Conservation (phyloP, 2,329 filamentous ascomycete species). For the Monilinia polystroma region DNA sequence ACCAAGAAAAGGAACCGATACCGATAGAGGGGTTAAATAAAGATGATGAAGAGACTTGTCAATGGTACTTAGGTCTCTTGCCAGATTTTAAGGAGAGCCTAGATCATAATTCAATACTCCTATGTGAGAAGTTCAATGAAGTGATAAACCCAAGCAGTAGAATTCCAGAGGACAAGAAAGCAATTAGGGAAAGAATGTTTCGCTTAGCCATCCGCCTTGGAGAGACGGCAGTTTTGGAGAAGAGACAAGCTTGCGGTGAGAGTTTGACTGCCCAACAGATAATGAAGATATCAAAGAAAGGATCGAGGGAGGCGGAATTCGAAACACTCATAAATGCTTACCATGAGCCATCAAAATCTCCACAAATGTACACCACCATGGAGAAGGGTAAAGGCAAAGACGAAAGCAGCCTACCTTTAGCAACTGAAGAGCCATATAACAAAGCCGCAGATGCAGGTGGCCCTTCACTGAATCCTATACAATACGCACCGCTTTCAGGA, state of each 20-base stretch:
- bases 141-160: not conserved
- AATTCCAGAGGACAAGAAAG: not conserved
- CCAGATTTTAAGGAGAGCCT: not conserved
- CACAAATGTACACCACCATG: too few relatives aligned
- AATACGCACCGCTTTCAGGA: too few relatives aligned
- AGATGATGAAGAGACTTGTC: not conserved
- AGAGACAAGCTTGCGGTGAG: not conserved
- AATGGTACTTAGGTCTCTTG: not conserved
- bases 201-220: not conserved
- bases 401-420: too few relatives aligned
- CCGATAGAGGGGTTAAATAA: too few relatives aligned
- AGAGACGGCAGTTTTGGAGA: not conserved
- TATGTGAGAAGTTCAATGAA: not conserved
- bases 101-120: not conserved
- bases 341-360: not conserved
- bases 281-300: not conserved
- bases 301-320: not conserved
- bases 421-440: too few relatives aligned
- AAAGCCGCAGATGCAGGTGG: too few relatives aligned
- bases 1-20: not conserved
- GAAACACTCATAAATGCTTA: not conserved
- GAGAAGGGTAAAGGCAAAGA: too few relatives aligned
- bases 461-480: too few relatives aligned
- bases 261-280: fast-evolving
- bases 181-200: not conserved